These are phyloP conservation scores for Cyberlindnera bimundalis DNA, from an alignment of 805 yeast genomes.

Conservation along the genomic window DNA sequence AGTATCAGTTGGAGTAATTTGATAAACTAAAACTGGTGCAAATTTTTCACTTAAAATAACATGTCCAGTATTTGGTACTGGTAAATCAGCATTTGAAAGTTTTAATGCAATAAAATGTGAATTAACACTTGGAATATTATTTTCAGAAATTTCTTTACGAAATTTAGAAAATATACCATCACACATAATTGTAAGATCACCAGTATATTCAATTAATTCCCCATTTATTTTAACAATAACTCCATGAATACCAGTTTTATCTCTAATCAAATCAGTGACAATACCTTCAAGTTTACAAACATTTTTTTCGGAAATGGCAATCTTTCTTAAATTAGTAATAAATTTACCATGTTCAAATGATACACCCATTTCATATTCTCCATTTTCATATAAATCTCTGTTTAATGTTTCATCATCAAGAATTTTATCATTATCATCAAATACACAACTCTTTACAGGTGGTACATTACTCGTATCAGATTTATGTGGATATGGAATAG, in stretches of 20 bases:
- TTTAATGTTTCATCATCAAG: conserved; percentile 48
- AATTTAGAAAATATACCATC: conserved; percentile 95
- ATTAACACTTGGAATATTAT: conserved; percentile 61
- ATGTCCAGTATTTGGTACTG: conserved; percentile 78
- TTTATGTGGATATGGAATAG: conserved; percentile 71
- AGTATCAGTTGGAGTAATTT: conserved; percentile 77
- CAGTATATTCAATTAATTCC: conserved; percentile 45
- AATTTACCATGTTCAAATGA: conserved; percentile 94
- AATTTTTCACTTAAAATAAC: conserved; percentile 76
- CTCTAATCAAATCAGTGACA: conserved; percentile 62
- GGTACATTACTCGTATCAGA: conserved; percentile 41
- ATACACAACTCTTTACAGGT: conserved; percentile 54
- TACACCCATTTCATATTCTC: conserved; percentile 62
- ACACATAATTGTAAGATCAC: conserved; percentile 70
- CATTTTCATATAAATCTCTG: conserved; percentile 52
- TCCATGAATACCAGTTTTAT: conserved; percentile 64
- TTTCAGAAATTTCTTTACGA: conserved; percentile 65
- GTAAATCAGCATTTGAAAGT: conserved; percentile 70
- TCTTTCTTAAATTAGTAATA: conserved; percentile 65
- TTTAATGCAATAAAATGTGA: conserved; percentile 88
- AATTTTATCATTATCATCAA: conserved; percentile 54
- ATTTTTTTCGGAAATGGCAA: conserved; percentile 67
- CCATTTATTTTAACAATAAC: conserved; percentile 66
- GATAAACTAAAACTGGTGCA: conserved; percentile 87
- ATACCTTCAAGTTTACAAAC: conserved; percentile 81